phyloP scores from a whole-genome alignment of 176 grass and related monocot genomes.

The Lolium perenne region DNA sequence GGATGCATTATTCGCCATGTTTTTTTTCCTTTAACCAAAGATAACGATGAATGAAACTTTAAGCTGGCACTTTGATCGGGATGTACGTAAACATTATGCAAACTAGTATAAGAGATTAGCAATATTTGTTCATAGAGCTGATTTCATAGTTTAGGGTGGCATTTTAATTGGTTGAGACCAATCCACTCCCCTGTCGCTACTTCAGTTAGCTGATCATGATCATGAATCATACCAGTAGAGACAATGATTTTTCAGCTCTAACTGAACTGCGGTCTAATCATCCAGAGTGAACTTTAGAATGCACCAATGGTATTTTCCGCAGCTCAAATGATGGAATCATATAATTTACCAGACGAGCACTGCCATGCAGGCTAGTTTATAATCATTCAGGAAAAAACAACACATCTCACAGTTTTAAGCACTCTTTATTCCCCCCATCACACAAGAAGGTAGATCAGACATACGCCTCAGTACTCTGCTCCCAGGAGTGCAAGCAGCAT shows the following conservation, averaged over 20 bases:
- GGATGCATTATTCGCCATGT: too few species aligned
- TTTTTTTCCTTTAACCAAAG: too few species aligned
- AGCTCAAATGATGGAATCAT: not conserved
- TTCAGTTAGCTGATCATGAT: not conserved
- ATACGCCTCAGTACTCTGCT: conserved; percentile 45
- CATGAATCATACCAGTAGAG: not conserved
- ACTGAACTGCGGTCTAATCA: too few species aligned
- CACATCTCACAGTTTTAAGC: not conserved
- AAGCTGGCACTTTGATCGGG: too few species aligned
- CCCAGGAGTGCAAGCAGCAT: conserved; percentile 79
- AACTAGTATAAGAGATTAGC: too few species aligned
- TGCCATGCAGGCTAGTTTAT: conserved; percentile 32
- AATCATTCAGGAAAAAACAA: conserved; percentile 36
- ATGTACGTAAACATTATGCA: too few species aligned
- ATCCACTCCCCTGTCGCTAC: too few species aligned
- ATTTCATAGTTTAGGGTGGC: too few species aligned
- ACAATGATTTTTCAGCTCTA: not conserved
- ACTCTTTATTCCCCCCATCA: conserved; percentile 21
- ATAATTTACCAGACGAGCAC: conserved; percentile 11
- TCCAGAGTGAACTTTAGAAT: too few species aligned
- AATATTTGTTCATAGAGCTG: too few species aligned
- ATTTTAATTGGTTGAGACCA: too few species aligned
- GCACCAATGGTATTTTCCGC: not conserved
- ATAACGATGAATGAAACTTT: too few species aligned
- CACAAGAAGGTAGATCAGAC: conserved; percentile 13